Evolutionary conservation across 768 basidiomycete genomes (phyloP), one percentile per base, ranked within the genome.

Genomic region (Glaciozyma antarctica): DNA sequence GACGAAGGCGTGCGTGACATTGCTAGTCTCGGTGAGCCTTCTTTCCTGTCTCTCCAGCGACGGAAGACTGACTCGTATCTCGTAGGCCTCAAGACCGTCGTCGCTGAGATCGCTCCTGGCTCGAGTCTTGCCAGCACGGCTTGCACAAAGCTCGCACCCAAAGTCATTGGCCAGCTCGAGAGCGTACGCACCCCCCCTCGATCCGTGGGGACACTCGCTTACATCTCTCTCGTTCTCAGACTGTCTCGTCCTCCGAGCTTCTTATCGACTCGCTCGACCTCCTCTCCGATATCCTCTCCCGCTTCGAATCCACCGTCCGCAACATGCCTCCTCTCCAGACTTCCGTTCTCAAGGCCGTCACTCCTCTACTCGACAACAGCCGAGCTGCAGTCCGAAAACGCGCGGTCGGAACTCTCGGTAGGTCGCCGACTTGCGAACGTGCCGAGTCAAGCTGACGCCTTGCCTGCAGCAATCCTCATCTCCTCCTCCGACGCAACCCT

Each of bases 1-100:
- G 91, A 97, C 61, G 93, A 97, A 72, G 92, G 95, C 71, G 79
- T 94, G 60, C 81, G 95, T 65, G 93, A 98, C 78, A 92, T 99
- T 61, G 90, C 93, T 13, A 87, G 87, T 52, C 82, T 97, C 62
- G 94, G 93, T 95, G 58, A 47, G 19, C 53, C 26, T 32, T 17
- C 38, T 19, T 54, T 21, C 5, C 24, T 8, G 3, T n/a, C n/a
- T 6, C 8, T 8, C 15, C 7, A 10, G 4, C 5, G 5, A 30
- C 54, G 28, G 41, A 44, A 28, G 15, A 21, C 68, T 71, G 43
- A 67, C 52, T 21, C 32, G 41, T 16, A 24, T 6, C 10, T 30
- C 16, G 45, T 71, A 93, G 94, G 91, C 7, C 80, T 99, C 63
- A 98, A 97, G 79, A 94, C 91, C 5, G 92, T 98, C 71, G 91